Percentiles rank a stretch among this genome's conserved stretches.
phyloP scores from a whole-genome alignment of 1,139 yeast genomes.

The Hansenula anomala region DNA sequence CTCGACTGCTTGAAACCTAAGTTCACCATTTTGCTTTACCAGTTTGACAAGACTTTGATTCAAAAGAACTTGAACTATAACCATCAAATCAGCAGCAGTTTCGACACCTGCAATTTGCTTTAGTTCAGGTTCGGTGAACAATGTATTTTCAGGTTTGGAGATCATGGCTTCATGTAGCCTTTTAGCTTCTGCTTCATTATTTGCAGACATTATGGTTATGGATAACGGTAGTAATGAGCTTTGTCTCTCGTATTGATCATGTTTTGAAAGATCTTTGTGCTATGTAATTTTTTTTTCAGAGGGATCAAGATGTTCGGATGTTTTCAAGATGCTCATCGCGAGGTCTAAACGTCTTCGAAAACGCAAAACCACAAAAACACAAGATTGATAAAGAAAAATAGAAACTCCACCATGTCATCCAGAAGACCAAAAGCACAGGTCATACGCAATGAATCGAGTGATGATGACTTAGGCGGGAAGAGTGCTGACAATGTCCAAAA shows the following conservation, averaged over 20 bases:
- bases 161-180: conserved; percentile 18
- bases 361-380: too few species aligned
- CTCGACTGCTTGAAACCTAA: conserved; percentile 70
- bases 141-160: conserved; percentile 10
- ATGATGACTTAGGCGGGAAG: background rate
- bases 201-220: background rate
- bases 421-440: background rate
- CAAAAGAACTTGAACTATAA: conserved; percentile 60
- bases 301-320: background rate
- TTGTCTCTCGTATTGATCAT: background rate
- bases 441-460: background rate
- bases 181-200: conserved; percentile 7
- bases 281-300: too few species aligned
- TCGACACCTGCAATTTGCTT: conserved; percentile 14
- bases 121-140: conserved; percentile 18
- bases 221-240: too few species aligned
- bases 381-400: too few species aligned
- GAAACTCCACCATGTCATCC: background rate
- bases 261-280: background rate
- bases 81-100: conserved; percentile 42
- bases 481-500: background rate
- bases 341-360: too few species aligned
- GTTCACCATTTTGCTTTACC: conserved; percentile 56
- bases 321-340: background rate
- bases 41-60: conserved; percentile 64